Base-by-base conservation (phyloP, 1,139 yeast genomes). In the Hyphopichia burtonii region DNA sequence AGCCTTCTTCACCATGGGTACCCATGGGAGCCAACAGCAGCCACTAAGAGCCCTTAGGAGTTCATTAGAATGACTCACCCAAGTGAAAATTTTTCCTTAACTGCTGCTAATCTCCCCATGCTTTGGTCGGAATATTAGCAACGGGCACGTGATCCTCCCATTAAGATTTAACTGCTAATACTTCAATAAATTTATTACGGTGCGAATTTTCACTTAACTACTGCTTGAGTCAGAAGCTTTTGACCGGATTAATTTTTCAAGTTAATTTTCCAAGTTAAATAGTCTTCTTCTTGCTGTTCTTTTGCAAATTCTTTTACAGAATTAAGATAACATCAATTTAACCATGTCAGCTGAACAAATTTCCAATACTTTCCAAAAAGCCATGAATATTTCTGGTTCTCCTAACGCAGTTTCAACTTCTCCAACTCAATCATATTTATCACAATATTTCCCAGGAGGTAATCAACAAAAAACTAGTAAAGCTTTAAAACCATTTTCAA, bases 401-500 rank as follows among this genome's bases (percentile, higher is more conserved):
- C 81, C 85, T 43, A 81, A 83, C 56, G 89, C 86, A 7, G 93
- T 86, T 47, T 83, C 93, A 5, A 84, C 94, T 31, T 86, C 89
- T 5, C 88, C 87, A 47, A 76, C 80, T 27, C 73, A 71, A 48
- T 76, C 82, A 19, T 78, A 70, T 58, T 60, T 78, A 58, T 69
- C 65, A 44, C 76, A 73, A 48, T 67, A 66, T 48, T 56, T 62
- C 39, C 70, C 71, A 38, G 56, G 73, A 10, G 51, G 62, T 39
- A 7, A 22, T 6, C 60, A 73, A 25, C 74, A 66, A 48, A 83
- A 80, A 52, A 71, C 78, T 33, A 64, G 78, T 43, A 89, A 86
- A 68, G 78, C 83, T 31, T 77, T 90, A 58, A 90, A 89, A 68
- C 96, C 96, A 17, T 89, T 88, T 63, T 81, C 88, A 48, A 85